These are phyloP conservation scores for Pichia kudriavzevii DNA, from an alignment of 1,139 yeast genomes.

Conservation along the genomic window DNA sequence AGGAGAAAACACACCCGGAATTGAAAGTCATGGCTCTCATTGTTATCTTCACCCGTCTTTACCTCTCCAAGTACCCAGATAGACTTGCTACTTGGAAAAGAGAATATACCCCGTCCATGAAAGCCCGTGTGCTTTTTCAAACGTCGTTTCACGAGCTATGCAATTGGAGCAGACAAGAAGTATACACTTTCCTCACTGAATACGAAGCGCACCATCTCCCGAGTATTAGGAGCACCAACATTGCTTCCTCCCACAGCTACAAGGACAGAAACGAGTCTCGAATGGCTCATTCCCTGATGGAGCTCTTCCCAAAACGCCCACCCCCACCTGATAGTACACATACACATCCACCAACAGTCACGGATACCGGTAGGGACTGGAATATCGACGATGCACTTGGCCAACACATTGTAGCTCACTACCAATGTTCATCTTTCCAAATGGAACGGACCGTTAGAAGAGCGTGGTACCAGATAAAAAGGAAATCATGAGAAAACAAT, in stretches of 20 bases:
- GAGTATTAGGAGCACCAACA: conserved; percentile 17
- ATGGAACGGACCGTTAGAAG: no score
- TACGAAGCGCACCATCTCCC: conserved; percentile 30
- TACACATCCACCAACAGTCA: no score
- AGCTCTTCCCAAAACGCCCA: conserved; percentile 9
- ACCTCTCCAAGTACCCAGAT: conserved; percentile 22
- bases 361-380: no score
- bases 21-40: conserved; percentile 19
- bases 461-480: no score
- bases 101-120: conserved; percentile 10
- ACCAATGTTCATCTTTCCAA: no score
- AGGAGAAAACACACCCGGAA: conserved; percentile 23
- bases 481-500: no score
- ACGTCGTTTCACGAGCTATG: conserved; percentile 27
- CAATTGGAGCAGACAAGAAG: conserved; percentile 35
- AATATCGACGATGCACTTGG: no score
- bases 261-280: conserved; percentile 5
- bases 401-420: no score
- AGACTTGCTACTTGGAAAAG: background rate
- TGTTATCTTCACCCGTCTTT: conserved; percentile 23
- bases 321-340: no score
- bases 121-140: conserved; percentile 20
- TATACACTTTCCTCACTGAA: conserved; percentile 37
- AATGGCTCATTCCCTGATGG: conserved; percentile 10
- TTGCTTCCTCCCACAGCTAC: conserved; percentile 9